Conservation (phyloP, 176 grass and related monocot species). For the Tillandsia fasciculata region DNA sequence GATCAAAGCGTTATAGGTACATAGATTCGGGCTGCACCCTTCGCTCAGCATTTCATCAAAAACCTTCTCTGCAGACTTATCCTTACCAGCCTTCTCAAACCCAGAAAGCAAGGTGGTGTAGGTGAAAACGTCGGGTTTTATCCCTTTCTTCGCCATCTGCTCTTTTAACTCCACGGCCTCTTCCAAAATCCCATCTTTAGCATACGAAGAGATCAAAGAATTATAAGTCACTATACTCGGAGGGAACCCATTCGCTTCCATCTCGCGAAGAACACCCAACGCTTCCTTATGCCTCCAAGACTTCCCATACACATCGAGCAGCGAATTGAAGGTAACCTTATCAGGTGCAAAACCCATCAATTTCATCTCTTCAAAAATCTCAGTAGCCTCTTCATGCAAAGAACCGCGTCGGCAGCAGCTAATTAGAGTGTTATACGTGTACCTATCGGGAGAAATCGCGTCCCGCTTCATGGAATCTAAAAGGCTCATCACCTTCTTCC, state of each 20-base stretch:
- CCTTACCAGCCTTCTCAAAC: slow-evolving; percentile 60
- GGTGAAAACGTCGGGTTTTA: slow-evolving; percentile 71
- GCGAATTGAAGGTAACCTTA: slow-evolving; percentile 70
- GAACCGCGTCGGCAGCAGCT: slow-evolving; percentile 63
- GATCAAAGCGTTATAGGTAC: slow-evolving; percentile 85
- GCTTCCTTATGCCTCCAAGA: slow-evolving; percentile 52
- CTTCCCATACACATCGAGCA: slow-evolving; percentile 86
- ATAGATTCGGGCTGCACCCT: slow-evolving; percentile 64
- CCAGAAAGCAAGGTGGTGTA: slow-evolving; percentile 89
- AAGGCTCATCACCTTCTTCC: slow-evolving; percentile 56
- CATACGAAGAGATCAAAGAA: slow-evolving; percentile 60
- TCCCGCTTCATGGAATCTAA: slow-evolving; percentile 59
- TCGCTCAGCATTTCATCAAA: slow-evolving; percentile 64
- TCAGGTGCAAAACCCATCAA: slow-evolving; percentile 48
- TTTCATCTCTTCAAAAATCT: slow-evolving; percentile 71
- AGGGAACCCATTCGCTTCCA: slow-evolving; percentile 52
- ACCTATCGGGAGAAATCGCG: slow-evolving; percentile 46
- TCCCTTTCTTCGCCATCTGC: slow-evolving; percentile 63
- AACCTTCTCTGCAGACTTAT: slow-evolving; percentile 42
- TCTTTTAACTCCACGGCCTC: slow-evolving; percentile 54
- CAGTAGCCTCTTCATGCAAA: slow-evolving; percentile 41
- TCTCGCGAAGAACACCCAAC: slow-evolving; percentile 42
- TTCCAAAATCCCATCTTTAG: slow-evolving; percentile 67
- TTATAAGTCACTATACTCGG: slow-evolving; percentile 74
- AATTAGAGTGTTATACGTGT: slow-evolving; percentile 87